A percentile compares a stretch with the other conserved stretches of the same genome.
Evolutionary conservation across 768 basidiomycete species (phyloP).

Genomic region (Kwoniella botswanensis): DNA sequence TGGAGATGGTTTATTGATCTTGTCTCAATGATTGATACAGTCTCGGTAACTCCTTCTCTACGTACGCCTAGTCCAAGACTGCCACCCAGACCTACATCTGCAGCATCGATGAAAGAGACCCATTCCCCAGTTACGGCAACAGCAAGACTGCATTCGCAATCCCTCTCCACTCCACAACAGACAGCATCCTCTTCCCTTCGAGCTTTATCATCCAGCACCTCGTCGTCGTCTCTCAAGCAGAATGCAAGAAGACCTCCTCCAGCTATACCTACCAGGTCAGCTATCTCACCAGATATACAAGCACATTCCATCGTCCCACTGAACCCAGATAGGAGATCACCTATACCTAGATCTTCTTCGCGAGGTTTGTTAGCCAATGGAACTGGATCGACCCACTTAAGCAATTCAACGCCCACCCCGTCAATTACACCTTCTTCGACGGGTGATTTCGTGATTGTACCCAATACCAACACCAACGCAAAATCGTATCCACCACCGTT

Average conservation of each 20-base stretch:
- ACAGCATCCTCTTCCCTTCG: conserved; percentile 14
- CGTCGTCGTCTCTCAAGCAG: not conserved
- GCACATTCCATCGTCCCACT: not conserved
- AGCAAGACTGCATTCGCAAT: conserved; percentile 10
- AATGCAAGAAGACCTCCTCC: conserved; percentile 10
- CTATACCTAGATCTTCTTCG: conserved; percentile 2
- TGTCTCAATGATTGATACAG: not conserved
- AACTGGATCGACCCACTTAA: conserved; percentile 2
- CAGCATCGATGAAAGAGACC: conserved; percentile 20
- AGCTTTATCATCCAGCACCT: conserved; percentile 3
- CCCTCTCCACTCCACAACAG: conserved; percentile 6
- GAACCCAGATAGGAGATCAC: conserved; percentile 10
- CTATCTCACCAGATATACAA: not conserved
- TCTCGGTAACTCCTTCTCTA: conserved; percentile 1
- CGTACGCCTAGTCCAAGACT: conserved; percentile 14
- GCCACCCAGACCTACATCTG: conserved; percentile 24
- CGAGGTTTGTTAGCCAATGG: conserved; percentile 6
- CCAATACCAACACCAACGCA: conserved; percentile 7
- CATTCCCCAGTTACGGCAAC: conserved; percentile 1
- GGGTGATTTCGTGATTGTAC: conserved; percentile 43
- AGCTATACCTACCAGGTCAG: conserved; percentile 16
- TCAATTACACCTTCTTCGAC: conserved; percentile 40
- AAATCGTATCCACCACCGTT: conserved; percentile 16
- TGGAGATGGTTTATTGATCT: not conserved
- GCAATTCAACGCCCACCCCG: conserved; percentile 24